Evolutionary conservation across 2,329 filamentous ascomycete genomes (phyloP).

Genomic region (Cladosporium sp.): DNA sequence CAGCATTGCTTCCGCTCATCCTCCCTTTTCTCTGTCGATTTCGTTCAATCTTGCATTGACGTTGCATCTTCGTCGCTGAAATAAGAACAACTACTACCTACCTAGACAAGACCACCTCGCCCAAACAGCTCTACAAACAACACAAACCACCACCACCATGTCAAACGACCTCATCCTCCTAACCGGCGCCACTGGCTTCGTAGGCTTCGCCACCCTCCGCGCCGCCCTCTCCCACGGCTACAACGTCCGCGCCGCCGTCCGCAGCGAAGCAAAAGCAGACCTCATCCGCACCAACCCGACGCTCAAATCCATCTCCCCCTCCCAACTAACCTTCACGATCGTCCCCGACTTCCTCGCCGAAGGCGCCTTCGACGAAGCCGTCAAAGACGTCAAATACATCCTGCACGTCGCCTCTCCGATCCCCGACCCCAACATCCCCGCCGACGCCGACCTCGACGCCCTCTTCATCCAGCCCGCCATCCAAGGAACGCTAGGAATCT

Average conservation of each 20-base stretch:
- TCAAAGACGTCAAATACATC: conserved; percentile 37
- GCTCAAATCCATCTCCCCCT: not conserved
- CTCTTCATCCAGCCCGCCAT: conserved; percentile 23
- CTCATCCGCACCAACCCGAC: conserved; percentile 16
- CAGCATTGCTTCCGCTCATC: too few relatives aligned
- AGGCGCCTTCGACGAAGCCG: conserved; percentile 39
- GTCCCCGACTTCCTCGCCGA: conserved; percentile 36
- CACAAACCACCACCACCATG: conserved; percentile 1
- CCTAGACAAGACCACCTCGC: too few relatives aligned
- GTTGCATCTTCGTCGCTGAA: too few relatives aligned
- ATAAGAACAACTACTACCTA: too few relatives aligned
- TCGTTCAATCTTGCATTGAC: too few relatives aligned
- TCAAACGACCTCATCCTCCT: conserved; percentile 12
- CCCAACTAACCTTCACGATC: conserved; percentile 20
- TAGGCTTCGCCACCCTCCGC: conserved; percentile 25
- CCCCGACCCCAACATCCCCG: conserved; percentile 3
- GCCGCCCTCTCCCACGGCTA: conserved; percentile 24
- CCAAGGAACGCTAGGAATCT: conserved; percentile 34
- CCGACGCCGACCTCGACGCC: conserved; percentile 13
- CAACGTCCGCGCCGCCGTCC: conserved; percentile 24
- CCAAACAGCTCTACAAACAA: too few relatives aligned
- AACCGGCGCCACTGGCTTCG: conserved; percentile 22
- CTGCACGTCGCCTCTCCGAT: conserved; percentile 29
- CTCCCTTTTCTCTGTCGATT: too few relatives aligned
- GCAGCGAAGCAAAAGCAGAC: conserved; percentile 20